Evolutionary conservation across 768 basidiomycete genomes (phyloP).

Genomic region (Leccinum variicolor): DNA sequence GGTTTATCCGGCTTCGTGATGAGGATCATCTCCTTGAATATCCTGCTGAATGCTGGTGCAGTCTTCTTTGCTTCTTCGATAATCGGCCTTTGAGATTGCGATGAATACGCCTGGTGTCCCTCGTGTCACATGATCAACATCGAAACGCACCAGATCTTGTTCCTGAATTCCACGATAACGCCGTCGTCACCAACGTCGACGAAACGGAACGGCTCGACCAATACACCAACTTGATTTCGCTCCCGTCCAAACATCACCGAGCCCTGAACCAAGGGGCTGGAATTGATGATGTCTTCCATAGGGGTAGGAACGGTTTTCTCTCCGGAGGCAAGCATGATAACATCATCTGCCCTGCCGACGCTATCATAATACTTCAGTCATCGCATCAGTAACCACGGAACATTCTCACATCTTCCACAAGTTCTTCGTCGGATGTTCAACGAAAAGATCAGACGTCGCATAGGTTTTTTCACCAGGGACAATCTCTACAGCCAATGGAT

Average conservation of each 20-base stretch:
- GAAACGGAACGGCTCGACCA: constrained; percentile 25
- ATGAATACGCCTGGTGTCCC: neutral
- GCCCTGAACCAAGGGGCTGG: constrained; percentile 20
- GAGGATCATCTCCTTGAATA: constrained; percentile 51
- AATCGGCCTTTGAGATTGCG: constrained; percentile 22
- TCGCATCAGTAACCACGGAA: neutral
- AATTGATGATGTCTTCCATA: constrained; percentile 26
- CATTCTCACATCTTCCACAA: constrained; percentile 40
- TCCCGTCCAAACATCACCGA: constrained; percentile 33
- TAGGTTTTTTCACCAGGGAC: constrained; percentile 32
- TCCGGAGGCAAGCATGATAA: constrained; percentile 29
- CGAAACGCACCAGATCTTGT: constrained; percentile 22
- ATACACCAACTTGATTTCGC: constrained; percentile 28
- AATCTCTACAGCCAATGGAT: constrained; percentile 25
- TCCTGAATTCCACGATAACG: constrained; percentile 9
- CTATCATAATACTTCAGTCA: constrained; percentile 15
- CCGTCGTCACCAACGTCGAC: constrained; percentile 13
- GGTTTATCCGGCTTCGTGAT: constrained; percentile 38
- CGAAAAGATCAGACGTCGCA: constrained; percentile 42
- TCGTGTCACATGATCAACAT: neutral
- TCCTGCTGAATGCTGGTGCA: constrained; percentile 36
- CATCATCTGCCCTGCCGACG: constrained; percentile 37
- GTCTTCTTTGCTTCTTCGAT: constrained; percentile 40
- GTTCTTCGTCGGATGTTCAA: constrained; percentile 40
- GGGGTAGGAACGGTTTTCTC: constrained; percentile 33